phyloP scores from a whole-genome alignment of 306 rosid genomes.

The Clitoria ternatea region DNA sequence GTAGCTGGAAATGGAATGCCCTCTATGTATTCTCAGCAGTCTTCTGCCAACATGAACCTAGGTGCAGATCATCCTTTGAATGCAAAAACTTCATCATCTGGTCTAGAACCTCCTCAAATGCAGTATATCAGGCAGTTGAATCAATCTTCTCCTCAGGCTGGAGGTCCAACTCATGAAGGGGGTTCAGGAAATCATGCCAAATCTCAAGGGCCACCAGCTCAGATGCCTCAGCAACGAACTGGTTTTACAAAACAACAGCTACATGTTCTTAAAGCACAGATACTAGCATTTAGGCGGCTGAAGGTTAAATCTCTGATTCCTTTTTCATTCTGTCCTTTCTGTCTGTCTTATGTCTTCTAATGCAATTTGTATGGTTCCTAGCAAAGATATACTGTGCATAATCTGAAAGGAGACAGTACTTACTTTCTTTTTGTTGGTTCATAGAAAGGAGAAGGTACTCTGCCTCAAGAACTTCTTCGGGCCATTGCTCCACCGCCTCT shows the following conservation, averaged over 20 bases:
- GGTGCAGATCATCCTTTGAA: slow-evolving; percentile 50
- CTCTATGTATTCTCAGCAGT: slow-evolving; percentile 51
- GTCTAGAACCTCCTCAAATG: slow-evolving; percentile 56
- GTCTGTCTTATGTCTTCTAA: not conserved
- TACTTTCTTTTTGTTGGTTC: slow-evolving; percentile 34
- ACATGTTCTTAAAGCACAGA: slow-evolving; percentile 98
- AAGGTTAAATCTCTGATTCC: slow-evolving; percentile 52
- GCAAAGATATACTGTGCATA: slow-evolving; percentile 10
- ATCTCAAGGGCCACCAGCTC: slow-evolving; percentile 59
- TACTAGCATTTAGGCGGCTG: slow-evolving; percentile 91
- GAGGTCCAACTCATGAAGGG: slow-evolving; percentile 53
- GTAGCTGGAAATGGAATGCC: slow-evolving; percentile 65
- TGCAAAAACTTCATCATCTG: slow-evolving; percentile 45
- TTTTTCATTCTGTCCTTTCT: slow-evolving; percentile 1
- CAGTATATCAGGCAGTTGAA: slow-evolving; percentile 62
- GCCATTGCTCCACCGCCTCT: slow-evolving; percentile 93
- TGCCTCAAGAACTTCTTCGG: slow-evolving; percentile 95
- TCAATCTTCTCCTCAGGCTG: slow-evolving; percentile 61
- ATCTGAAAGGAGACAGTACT: slow-evolving; percentile 9
- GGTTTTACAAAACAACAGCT: slow-evolving; percentile 90
- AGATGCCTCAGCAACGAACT: slow-evolving; percentile 45
- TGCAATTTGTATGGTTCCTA: slow-evolving; percentile 10
- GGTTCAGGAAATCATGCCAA: slow-evolving; percentile 43
- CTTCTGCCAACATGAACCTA: slow-evolving; percentile 54
- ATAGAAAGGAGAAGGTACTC: slow-evolving; percentile 94